Conservation (phyloP, 768 basidiomycete species). For the Podaxis sp. region DNA sequence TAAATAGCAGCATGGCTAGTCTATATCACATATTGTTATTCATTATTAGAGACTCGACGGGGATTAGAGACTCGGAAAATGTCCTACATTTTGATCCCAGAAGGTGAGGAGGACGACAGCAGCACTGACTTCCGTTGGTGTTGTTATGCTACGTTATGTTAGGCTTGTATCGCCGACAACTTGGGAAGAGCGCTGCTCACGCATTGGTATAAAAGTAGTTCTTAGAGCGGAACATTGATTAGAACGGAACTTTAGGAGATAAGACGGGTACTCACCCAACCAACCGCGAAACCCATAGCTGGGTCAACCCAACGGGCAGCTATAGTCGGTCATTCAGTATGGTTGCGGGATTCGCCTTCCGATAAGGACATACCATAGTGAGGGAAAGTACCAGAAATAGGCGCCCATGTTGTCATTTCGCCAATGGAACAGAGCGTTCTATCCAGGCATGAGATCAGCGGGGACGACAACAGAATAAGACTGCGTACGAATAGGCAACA, state of each 20-base stretch:
- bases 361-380: slow-evolving; percentile 49
- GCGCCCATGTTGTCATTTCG: slow-evolving; percentile 81
- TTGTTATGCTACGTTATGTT: slow-evolving; percentile 42
- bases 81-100: slow-evolving; percentile 62
- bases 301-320: slow-evolving; percentile 59
- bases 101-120: slow-evolving; percentile 67
- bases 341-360: neutral
- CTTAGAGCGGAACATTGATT: slow-evolving; percentile 18
- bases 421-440: slow-evolving; percentile 65
- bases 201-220: slow-evolving; percentile 44
- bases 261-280: slow-evolving; percentile 41
- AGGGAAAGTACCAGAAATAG: slow-evolving; percentile 76
- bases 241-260: slow-evolving; percentile 1
- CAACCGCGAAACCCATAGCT: slow-evolving; percentile 56
- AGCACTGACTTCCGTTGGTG: slow-evolving; percentile 75
- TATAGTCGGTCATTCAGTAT: slow-evolving; percentile 16
- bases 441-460: neutral
- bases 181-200: slow-evolving; percentile 22
- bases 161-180: neutral
- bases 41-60: too few relatives aligned
- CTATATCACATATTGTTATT: slow-evolving; percentile 24
- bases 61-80: neutral
- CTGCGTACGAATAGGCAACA: slow-evolving; percentile 60
- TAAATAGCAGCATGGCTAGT: slow-evolving; percentile 51
- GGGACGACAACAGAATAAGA: neutral